Percentiles rank a stretch among this genome's conserved stretches.
These are phyloP conservation scores for Friedmanniomyces endolithicus DNA, from an alignment of 495 filamentous ascomycete genomes.

Conservation along the genomic window DNA sequence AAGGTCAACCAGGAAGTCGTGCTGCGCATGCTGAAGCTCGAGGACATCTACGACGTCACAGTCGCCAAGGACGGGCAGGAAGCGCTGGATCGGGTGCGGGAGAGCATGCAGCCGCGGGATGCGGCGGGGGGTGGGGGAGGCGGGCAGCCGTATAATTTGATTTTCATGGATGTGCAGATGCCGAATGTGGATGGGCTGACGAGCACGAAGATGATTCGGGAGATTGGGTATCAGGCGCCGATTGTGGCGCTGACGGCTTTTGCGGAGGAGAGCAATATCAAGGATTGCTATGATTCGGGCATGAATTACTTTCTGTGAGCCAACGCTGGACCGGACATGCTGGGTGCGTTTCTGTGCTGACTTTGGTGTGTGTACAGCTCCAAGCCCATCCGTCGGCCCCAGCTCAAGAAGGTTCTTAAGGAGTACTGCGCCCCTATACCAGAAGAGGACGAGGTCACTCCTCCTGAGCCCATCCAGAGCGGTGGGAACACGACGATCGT, in stretches of 20 bases:
- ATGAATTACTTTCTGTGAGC: slow-evolving; percentile 37
- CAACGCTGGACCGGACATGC: background rate
- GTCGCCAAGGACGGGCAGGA: slow-evolving; percentile 64
- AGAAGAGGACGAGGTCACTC: slow-evolving; percentile 32
- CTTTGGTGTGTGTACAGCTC: slow-evolving; percentile 16
- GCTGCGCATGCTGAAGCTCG: slow-evolving; percentile 57
- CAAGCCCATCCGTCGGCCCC: slow-evolving; percentile 76
- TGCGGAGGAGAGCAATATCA: slow-evolving; percentile 78
- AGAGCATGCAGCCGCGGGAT: slow-evolving; percentile 51
- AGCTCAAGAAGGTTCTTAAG: slow-evolving; percentile 73
- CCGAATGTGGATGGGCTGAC: slow-evolving; percentile 83
- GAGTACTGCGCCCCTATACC: slow-evolving; percentile 48
- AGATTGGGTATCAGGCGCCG: slow-evolving; percentile 75
- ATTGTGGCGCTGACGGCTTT: slow-evolving; percentile 90
- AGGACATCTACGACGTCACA: slow-evolving; percentile 47
- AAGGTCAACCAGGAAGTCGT: slow-evolving; percentile 92
- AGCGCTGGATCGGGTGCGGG: slow-evolving; percentile 72
- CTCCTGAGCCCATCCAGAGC: background rate
- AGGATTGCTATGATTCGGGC: slow-evolving; percentile 36
- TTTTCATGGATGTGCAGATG: slow-evolving; percentile 96
- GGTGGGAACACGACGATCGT: slow-evolving; percentile 11
- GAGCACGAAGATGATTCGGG: slow-evolving; percentile 72
- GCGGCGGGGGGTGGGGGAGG: slow-evolving; percentile 27
- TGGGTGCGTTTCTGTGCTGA: background rate
- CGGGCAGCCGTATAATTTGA: slow-evolving; percentile 53